phyloP scores from a whole-genome alignment of 2,329 filamentous ascomycete genomes.

The Diaporthe sp. region DNA sequence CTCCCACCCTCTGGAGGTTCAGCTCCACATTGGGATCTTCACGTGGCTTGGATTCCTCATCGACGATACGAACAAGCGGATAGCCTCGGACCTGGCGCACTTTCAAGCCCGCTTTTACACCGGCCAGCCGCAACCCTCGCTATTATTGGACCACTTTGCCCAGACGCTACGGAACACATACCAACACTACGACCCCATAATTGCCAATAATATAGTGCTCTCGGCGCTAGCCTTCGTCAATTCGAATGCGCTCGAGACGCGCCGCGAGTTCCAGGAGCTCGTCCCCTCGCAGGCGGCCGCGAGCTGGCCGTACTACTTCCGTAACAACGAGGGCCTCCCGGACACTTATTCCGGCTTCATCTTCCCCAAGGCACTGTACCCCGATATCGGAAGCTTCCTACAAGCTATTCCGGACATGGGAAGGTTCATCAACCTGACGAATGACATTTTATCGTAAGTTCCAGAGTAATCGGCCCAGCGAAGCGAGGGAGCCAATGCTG shows the following conservation, averaged over 20 bases:
- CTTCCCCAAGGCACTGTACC: constrained; percentile 41
- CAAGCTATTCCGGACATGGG: constrained; percentile 43
- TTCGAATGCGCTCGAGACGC: constrained; percentile 40
- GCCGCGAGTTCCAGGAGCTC: constrained; percentile 37
- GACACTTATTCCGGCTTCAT: constrained; percentile 43
- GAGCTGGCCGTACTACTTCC: constrained; percentile 43
- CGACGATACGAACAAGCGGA: constrained; percentile 41
- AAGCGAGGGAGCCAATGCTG: background rate
- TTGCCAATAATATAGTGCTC: constrained; percentile 43
- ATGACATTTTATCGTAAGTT: constrained; percentile 44
- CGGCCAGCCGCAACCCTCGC: constrained; percentile 37
- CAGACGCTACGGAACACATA: constrained; percentile 38
- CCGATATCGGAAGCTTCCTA: constrained; percentile 41
- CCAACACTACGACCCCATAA: constrained; percentile 40
- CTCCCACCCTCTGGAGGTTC: constrained; percentile 39
- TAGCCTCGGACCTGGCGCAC: constrained; percentile 36
- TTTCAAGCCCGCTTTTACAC: constrained; percentile 41
- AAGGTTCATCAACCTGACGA: constrained; percentile 41
- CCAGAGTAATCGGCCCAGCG: background rate
- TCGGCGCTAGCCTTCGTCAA: constrained; percentile 45
- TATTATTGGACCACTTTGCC: constrained; percentile 40
- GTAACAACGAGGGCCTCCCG: constrained; percentile 41
- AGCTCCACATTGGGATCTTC: constrained; percentile 45
- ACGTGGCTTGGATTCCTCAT: constrained; percentile 45
- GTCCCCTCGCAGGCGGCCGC: constrained; percentile 36